Base-by-base conservation (phyloP, 495 filamentous ascomycete species). In the Neurospora hispaniola region DNA sequence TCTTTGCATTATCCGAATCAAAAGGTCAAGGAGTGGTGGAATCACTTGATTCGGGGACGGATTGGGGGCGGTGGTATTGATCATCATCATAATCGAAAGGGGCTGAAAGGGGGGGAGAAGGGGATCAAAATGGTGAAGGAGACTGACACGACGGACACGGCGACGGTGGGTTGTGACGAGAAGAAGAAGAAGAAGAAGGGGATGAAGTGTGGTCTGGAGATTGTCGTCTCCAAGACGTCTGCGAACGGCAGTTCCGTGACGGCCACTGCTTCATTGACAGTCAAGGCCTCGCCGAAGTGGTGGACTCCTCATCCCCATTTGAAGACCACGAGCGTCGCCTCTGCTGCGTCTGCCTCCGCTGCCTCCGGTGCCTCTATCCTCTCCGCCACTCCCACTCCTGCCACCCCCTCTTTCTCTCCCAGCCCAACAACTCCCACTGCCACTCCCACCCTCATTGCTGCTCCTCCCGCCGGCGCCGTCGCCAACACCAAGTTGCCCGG, bases 71-170 rank as follows among this genome's bases (percentile, higher is more conserved):
- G 46, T 23, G 46, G 46, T 12, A n/a, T 20, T 48, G 44, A 48
- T 48, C 9, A 48, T 0, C 0, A 8, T 48, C 9, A 48, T n/a
- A n/a, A n/a, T 0, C 0, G 2, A 5, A 20, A 38, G 35, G 4
- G 35, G 35, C 39, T 39, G 20, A 59, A 12, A 0, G 11, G 1
- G 1, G 8, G 10, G n/a, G 23, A 54, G 46, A 23, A 23, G 35
- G 6, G 35, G 35, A 6, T n/a, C n/a, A n/a, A n/a, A n/a, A n/a
- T 38, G 46, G n/a, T 12, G 46, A 23, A 59, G 46, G 48, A 12
- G 18, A 48, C 8, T 8, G n/a, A 38, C 35, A 38, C 5, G 35
- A 35, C 5, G 35, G 35, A 38, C 35, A 38, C 35, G 35, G 35
- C 35, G 35, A 38, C 35, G 35, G 35, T 4, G 35, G 35, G 35